These are phyloP conservation scores for Astrocystis sublimbata DNA, from an alignment of 495 filamentous ascomycete species.

Conservation along the genomic window DNA sequence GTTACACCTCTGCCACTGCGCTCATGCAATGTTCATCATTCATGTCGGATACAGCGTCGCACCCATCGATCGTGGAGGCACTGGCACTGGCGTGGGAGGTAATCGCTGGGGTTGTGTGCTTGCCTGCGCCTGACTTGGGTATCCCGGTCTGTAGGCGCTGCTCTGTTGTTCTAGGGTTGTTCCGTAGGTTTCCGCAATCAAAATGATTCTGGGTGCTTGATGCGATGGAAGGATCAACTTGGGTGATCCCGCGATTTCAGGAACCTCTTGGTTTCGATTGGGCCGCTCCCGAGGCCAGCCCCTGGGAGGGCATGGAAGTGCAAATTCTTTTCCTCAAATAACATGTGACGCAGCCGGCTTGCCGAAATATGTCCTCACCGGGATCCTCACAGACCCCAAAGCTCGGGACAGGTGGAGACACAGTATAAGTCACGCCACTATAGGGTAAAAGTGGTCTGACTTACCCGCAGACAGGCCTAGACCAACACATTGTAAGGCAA, in stretches of 20 bases:
- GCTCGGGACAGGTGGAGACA: too few relatives aligned
- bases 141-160: background rate
- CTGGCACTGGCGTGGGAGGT: too few relatives aligned
- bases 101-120: too few relatives aligned
- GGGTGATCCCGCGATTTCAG: background rate
- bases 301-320: background rate
- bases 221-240: background rate
- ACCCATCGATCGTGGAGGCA: too few relatives aligned
- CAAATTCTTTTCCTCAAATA: background rate
- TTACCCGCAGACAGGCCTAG: background rate
- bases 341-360: background rate
- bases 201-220: background rate
- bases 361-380: background rate
- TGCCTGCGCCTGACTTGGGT: too few relatives aligned
- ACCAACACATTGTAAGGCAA: background rate
- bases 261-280: background rate
- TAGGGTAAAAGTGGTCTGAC: background rate
- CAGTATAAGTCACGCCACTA: conserved; percentile 1
- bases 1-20: too few relatives aligned
- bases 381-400: too few relatives aligned
- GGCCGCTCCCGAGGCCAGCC: background rate
- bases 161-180: too few relatives aligned
- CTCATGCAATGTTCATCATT: too few relatives aligned
- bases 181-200: background rate
- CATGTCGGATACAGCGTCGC: too few relatives aligned